These are phyloP conservation scores for Syncephalastrum sp. DNA, from an alignment of 371 early-diverging fungal species.

Conservation along the genomic window DNA sequence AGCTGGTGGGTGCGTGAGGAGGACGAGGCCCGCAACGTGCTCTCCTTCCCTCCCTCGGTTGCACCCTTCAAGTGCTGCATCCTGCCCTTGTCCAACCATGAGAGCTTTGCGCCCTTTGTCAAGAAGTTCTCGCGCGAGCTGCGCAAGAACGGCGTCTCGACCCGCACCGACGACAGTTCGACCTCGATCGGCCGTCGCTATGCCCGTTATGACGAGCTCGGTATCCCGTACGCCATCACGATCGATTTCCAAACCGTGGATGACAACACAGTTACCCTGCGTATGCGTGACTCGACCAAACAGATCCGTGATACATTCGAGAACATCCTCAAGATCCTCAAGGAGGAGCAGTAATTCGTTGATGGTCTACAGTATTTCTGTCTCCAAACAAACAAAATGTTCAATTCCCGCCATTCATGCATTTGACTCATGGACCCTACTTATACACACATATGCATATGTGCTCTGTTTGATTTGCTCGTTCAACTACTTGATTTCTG, in stretches of 20 bases:
- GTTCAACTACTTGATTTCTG: too few species aligned
- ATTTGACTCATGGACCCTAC: too few species aligned
- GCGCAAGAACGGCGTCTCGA: constrained; percentile 53
- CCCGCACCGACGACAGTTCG: constrained; percentile 87
- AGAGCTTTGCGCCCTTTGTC: constrained; percentile 75
- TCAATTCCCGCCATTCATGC: too few species aligned
- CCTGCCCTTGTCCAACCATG: constrained; percentile 83
- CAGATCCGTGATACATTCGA: constrained; percentile 90
- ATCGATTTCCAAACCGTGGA: constrained; percentile 97
- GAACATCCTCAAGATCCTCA: constrained; percentile 69
- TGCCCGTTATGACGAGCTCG: constrained; percentile 98
- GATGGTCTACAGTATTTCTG: not conserved
- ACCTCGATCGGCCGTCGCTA: constrained; percentile 98
- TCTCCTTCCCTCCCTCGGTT: constrained; percentile 89
- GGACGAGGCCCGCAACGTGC: constrained; percentile 87
- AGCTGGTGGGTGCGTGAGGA: constrained; percentile 90
- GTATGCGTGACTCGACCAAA: constrained; percentile 96
- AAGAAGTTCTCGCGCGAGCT: constrained; percentile 53
- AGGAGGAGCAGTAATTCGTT: constrained; percentile 24
- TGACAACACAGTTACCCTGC: constrained; percentile 94
- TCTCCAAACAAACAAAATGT: not conserved
- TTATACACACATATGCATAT: too few species aligned
- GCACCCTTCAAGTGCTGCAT: constrained; percentile 96
- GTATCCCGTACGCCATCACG: constrained; percentile 98
- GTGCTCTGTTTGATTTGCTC: too few species aligned